Percentiles rank a stretch among this genome's conserved stretches.
These are phyloP conservation scores for Penicillium alfredii DNA, from an alignment of 495 filamentous ascomycete genomes.

Conservation along the genomic window DNA sequence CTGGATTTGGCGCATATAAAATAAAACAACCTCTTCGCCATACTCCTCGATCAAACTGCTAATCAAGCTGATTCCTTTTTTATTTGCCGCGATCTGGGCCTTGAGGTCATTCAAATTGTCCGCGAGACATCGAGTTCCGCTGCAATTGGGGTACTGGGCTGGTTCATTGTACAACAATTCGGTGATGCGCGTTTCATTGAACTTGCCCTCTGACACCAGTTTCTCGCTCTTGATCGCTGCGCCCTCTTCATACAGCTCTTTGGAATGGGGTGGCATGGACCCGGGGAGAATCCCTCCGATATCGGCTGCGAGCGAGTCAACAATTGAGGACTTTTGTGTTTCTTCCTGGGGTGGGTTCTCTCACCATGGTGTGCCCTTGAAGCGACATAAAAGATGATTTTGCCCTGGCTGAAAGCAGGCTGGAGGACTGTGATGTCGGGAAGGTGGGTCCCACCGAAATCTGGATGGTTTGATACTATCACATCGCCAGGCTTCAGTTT, in stretches of 20 bases:
- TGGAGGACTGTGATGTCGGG: slow-evolving; percentile 87
- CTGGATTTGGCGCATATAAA: slow-evolving; percentile 92
- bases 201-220: slow-evolving; percentile 80
- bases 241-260: slow-evolving; percentile 88
- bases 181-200: slow-evolving; percentile 78
- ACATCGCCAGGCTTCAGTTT: slow-evolving; percentile 87
- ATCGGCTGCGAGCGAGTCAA: slow-evolving; percentile 65
- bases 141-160: slow-evolving; percentile 77
- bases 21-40: slow-evolving; percentile 79
- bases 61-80: slow-evolving; percentile 91
- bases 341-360: slow-evolving; percentile 30
- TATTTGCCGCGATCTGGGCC: slow-evolving; percentile 90
- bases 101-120: slow-evolving; percentile 96
- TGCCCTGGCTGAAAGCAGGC: slow-evolving; percentile 65
- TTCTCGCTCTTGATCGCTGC: slow-evolving; percentile 90
- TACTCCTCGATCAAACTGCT: slow-evolving; percentile 78
- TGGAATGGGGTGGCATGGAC: slow-evolving; percentile 91
- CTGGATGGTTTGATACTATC: slow-evolving; percentile 89
- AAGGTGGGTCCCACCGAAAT: slow-evolving; percentile 79
- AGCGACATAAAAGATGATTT: slow-evolving; percentile 88
- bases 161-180: slow-evolving; percentile 79
- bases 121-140: slow-evolving; percentile 76
- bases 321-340: slow-evolving; percentile 51
- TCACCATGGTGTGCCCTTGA: slow-evolving; percentile 78
- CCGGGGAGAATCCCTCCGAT: slow-evolving; percentile 93